Evolutionary conservation across 345 rosid genomes (phyloP), one percentile per base, ranked within the genome.

Genomic region (Cardiospermum halicacabum): DNA sequence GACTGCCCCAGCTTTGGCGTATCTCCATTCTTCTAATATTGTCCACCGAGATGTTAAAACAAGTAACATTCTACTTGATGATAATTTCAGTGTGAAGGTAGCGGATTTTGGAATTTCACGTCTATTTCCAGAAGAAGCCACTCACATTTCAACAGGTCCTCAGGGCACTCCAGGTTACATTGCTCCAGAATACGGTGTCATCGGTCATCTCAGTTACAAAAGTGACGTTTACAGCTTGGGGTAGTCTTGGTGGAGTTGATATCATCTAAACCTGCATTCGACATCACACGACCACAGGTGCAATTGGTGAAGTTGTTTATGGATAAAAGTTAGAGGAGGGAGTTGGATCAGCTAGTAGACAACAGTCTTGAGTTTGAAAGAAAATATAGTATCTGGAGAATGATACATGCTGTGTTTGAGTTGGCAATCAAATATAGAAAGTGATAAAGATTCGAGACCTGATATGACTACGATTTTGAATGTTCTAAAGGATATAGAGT

Each of bases 121-220:
- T 12, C 83, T 90, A 37, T 93, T 89, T 48, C 98, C 97, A 7
- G 45, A n/a, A 0, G 55, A 81, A 58, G 84, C 31, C 59, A 81
- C 98, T 1, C 98, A 93, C 45, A 82, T 93, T 63, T 93, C 97
- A 0, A 93, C 98, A 3, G 86, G 89, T 47, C 98, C 98, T 12
- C 97, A 93, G 63, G 98, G 98, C 13, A 93, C 98, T 40, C 98
- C 98, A 0, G 98, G 98, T 18, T 93, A 93, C 19, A 84, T 93
- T 1, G 98, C 88, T 67, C 98, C 98, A 0, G 98, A 93, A 66
- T 93, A 93, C 68, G 90, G 82, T 62, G 76, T 83, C 53, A 84
- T 90, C 69, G 89, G 86, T 71, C 98, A 90, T 53, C 80, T 93
- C 47, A 88, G 96, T 0, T 77, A 70, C 64, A 93, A 88, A 79